Evolutionary conservation across 257 asterid species (phyloP).

Genomic region (Handroanthus guayacan): DNA sequence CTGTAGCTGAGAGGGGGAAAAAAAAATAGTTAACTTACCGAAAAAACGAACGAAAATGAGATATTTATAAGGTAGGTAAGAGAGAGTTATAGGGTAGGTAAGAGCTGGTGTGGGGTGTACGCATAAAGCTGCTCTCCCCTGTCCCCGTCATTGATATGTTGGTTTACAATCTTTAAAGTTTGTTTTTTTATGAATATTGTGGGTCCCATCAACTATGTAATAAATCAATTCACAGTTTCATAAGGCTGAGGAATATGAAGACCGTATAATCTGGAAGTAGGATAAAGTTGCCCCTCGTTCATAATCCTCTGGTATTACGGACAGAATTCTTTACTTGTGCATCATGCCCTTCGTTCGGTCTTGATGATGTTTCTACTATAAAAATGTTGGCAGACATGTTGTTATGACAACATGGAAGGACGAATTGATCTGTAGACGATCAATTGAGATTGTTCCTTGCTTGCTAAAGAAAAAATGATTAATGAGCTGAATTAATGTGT

Average conservation of each 20-base stretch:
- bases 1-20: no score
- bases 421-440: conserved; percentile 26
- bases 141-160: no score
- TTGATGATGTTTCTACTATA: conserved; percentile 1
- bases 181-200: no score
- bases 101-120: no score
- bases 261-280: neutral
- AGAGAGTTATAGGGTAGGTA: no score
- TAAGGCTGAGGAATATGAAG: neutral
- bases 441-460: neutral
- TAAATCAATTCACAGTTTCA: neutral
- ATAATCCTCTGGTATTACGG: conserved; percentile 13
- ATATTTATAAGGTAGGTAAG: no score
- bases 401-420: neutral
- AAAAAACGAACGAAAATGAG: no score
- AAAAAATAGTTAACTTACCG: no score
- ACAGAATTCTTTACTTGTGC: neutral
- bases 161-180: no score
- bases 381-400: neutral
- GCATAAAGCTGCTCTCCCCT: no score
- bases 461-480: neutral
- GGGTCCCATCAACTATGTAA: no score
- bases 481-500: conserved; percentile 9
- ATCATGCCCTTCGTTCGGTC: neutral
- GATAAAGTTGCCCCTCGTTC: neutral